Conservation (phyloP, 192 early-diverging fungal species). For the Funneliformis geosporum region DNA sequence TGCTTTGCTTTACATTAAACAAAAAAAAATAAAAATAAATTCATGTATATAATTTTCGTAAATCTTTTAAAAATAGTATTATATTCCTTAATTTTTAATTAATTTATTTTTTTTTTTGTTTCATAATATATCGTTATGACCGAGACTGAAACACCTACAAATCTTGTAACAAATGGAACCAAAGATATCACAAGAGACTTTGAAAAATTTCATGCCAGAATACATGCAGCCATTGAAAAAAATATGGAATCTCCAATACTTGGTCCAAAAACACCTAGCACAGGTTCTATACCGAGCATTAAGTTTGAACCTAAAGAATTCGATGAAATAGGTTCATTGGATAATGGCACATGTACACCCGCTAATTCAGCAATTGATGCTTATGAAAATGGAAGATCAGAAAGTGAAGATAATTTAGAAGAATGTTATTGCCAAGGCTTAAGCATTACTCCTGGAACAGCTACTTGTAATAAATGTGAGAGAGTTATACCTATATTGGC, state of each 20-base stretch:
- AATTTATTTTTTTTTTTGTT: neutral
- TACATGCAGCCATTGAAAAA: slow-evolving; percentile 5
- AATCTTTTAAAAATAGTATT: too few species aligned
- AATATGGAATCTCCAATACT: neutral
- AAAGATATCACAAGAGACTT: slow-evolving; percentile 11
- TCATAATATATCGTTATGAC: slow-evolving; percentile 8
- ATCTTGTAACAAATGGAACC: slow-evolving; percentile 1
- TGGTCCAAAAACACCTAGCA: neutral
- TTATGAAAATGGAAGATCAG: neutral
- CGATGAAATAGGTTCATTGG: neutral
- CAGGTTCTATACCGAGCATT: neutral
- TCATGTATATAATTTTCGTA: too few species aligned
- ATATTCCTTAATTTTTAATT: neutral
- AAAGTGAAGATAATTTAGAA: neutral
- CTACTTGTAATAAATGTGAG: slow-evolving; percentile 39
- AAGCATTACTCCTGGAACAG: slow-evolving; percentile 1
- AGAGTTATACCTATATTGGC: slow-evolving; percentile 42
- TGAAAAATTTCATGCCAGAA: slow-evolving; percentile 1
- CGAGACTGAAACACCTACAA: slow-evolving; percentile 16
- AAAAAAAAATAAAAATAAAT: too few species aligned
- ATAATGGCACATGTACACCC: neutral
- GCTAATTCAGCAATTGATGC: neutral
- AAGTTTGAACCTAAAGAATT: neutral
- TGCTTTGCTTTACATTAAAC: too few species aligned
- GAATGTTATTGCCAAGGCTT: slow-evolving; percentile 42